Evolutionary conservation across 2,329 filamentous ascomycete genomes (phyloP), one percentile per base, ranked within the genome.

Genomic region (Huntiella abstrusa): DNA sequence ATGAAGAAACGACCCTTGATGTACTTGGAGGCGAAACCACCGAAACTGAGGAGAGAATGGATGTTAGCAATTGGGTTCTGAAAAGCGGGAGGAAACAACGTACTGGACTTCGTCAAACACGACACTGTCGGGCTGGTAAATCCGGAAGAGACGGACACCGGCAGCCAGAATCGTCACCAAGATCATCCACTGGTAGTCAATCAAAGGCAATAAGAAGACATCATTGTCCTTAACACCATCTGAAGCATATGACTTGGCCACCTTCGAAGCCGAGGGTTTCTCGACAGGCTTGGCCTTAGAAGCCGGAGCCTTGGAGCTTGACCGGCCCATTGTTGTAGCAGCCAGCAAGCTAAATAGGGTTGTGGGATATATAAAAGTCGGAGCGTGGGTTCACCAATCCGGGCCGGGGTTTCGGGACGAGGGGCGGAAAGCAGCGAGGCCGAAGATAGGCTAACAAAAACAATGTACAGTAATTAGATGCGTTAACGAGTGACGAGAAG

Each of bases 1-100:
- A 98, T 98, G 64, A 98, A 98, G 73, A 98, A 98, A 61, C 73
- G 81, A 58, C 91, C 91, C 70, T 98, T 96, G 72, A 98, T 96
- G 64, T 98, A 98, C 64, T 98, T 98, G 56, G 83, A 85, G 53
- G 91, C 91, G 60, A 98, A 98, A 42, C 91, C 91, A 61, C 91
- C 91, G 62, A 98, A 98, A 65, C 86, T 94, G 57, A 53, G 19
- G 42, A 37, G 19, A 47, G 44, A 43, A 33, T 36, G 22, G 4
- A 22, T 28, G 19, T 28, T 10, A 40, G 12, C 16, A 38, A 38
- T 15, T 38, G 3, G 6, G 2, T 38, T 15, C 35, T 6, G 35
- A 38, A 4, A 8, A 40, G 8, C 12, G 39, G 10, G 41, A 35
- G 22, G 47, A 44, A 46, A 41, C 42, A 33, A 77, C 85, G 61